A percentile compares a stretch with the other conserved stretches of the same genome.
phyloP scores from a whole-genome alignment of 1,139 yeast species.

The Yamadazyma taylorii region DNA sequence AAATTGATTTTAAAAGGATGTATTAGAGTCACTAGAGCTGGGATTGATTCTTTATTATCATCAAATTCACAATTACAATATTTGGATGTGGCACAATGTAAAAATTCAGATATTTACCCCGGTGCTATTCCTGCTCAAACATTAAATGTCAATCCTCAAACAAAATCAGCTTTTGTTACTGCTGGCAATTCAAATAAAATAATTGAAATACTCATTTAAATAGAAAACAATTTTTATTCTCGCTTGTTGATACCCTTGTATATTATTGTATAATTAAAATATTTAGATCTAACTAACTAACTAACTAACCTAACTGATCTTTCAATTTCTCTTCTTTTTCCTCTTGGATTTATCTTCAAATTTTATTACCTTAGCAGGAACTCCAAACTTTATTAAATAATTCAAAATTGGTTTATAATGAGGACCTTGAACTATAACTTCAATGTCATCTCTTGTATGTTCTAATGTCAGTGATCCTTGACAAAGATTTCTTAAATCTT shows the following conservation, averaged over 20 bases:
- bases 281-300: no score
- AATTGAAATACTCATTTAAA: conserved; percentile 51
- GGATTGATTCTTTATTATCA: conserved; percentile 63
- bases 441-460: conserved; percentile 56
- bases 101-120: conserved; percentile 57
- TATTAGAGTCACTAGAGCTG: conserved; percentile 71
- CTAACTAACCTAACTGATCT: no score
- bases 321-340: conserved; percentile 47
- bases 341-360: conserved; percentile 64
- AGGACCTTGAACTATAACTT: conserved; percentile 88
- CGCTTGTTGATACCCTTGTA: no score
- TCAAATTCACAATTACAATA: conserved; percentile 54
- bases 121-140: conserved; percentile 58
- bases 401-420: conserved; percentile 66
- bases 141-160: conserved; percentile 49
- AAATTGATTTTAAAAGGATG: conserved; percentile 63
- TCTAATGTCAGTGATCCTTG: conserved; percentile 85
- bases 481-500: conserved; percentile 72
- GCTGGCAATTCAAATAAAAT: conserved; percentile 55
- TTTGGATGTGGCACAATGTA: conserved; percentile 69
- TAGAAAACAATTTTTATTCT: no score
- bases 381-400: conserved; percentile 61
- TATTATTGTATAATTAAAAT: conserved; percentile 9
- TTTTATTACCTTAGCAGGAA: conserved; percentile 65
- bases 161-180: conserved; percentile 57